These are phyloP conservation scores for Neoscytalidium dimidiatum DNA, from an alignment of 2,329 filamentous ascomycete genomes.

Conservation along the genomic window DNA sequence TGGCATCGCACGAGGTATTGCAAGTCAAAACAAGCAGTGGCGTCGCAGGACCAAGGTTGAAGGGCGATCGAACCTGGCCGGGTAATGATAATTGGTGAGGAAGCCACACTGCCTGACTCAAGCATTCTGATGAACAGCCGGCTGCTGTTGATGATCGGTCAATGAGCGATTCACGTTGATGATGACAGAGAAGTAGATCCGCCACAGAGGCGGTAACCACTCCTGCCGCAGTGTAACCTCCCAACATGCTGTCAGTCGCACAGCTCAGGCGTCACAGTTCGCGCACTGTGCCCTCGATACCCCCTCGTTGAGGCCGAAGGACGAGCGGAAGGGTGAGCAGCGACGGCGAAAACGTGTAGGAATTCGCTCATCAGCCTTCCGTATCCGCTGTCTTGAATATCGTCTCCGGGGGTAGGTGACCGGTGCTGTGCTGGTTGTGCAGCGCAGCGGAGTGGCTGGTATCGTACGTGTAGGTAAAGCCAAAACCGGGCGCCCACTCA, in stretches of 20 bases:
- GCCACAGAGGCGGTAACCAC: slow-evolving; percentile 12
- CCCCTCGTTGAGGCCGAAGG: not conserved
- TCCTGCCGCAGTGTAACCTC: slow-evolving; percentile 13
- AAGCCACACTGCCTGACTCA: not conserved
- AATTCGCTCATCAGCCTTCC: not conserved
- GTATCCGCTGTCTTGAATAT: not conserved
- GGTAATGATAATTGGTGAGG: not conserved
- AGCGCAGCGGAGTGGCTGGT: not conserved
- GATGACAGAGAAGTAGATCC: not conserved
- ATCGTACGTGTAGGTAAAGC: too few relatives aligned
- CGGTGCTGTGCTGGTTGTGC: not conserved
- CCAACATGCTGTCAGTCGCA: not conserved
- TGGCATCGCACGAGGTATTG: not conserved
- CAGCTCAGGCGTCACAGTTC: not conserved
- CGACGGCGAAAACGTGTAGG: not conserved
- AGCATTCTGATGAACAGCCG: not conserved
- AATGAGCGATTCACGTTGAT: not conserved
- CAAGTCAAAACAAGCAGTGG: not conserved
- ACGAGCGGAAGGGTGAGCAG: not conserved
- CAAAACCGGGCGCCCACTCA: not conserved
- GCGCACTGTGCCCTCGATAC: not conserved
- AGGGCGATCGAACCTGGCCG: not conserved
- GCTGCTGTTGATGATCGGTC: not conserved
- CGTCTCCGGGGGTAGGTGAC: not conserved
- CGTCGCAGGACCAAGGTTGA: not conserved